phyloP scores from a whole-genome alignment of 495 filamentous ascomycete species.

The Pseudotulostoma volvatum region DNA sequence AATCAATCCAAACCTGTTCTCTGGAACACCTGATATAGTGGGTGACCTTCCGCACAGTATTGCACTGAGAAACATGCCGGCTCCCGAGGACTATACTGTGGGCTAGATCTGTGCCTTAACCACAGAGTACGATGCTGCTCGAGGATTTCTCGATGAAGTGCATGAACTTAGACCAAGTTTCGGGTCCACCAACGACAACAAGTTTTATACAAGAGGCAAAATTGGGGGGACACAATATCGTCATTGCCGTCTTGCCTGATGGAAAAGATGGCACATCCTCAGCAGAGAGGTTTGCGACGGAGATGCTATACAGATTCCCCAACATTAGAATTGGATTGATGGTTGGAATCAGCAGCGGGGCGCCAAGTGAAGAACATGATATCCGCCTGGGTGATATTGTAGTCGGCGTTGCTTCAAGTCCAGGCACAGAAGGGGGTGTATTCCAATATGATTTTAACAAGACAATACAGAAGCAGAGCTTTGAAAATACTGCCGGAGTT shows the following conservation, averaged over 20 bases:
- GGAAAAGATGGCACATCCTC: conserved; percentile 15
- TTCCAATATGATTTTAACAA: conserved; percentile 19
- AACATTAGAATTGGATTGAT: conserved; percentile 20
- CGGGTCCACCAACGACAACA: conserved; percentile 10
- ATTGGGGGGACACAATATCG: conserved; percentile 26
- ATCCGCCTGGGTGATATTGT: conserved; percentile 22
- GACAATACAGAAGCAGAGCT: conserved; percentile 5
- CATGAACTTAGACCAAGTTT: conserved; percentile 4
- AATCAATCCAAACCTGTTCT: too few relatives aligned
- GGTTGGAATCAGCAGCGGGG: conserved; percentile 29
- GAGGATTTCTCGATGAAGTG: conserved; percentile 16
- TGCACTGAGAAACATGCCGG: too few relatives aligned
- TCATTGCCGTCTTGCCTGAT: conserved; percentile 15
- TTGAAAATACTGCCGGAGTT: conserved; percentile 8
- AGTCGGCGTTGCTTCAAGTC: conserved; percentile 12
- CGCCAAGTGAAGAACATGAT: conserved; percentile 16
- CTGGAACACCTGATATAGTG: too few relatives aligned
- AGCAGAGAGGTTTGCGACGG: conserved; percentile 16
- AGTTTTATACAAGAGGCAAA: conserved; percentile 18
- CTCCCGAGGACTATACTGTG: conserved; percentile 8
- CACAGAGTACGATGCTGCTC: conserved; percentile 16
- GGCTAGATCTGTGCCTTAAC: conserved; percentile 28
- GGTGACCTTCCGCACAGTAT: too few relatives aligned
- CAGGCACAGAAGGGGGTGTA: conserved; percentile 5
- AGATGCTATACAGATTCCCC: conserved; percentile 18